These are phyloP conservation scores for Truncatella angustata DNA, from an alignment of 2,329 filamentous ascomycete genomes.

Conservation along the genomic window DNA sequence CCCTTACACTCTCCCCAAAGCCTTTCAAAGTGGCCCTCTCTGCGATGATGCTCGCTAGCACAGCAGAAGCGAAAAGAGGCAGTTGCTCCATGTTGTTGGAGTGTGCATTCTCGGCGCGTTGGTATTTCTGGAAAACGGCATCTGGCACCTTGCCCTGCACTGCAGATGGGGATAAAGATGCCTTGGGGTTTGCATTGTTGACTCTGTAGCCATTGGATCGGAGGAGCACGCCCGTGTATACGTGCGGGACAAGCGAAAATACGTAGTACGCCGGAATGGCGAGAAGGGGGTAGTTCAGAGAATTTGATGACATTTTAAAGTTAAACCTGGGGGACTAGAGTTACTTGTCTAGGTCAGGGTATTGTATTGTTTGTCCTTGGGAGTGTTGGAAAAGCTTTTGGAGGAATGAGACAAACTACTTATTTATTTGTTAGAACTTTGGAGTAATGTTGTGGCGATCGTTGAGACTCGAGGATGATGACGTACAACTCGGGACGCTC, in stretches of 20 bases:
- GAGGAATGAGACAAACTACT: no score
- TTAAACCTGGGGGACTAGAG: no score
- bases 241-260: background rate
- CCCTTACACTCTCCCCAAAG: background rate
- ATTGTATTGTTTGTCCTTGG: no score
- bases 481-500: no score
- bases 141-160: background rate
- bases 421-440: no score
- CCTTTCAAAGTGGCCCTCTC: background rate
- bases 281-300: background rate
- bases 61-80: background rate
- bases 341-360: no score
- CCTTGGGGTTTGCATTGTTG: background rate
- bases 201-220: background rate
- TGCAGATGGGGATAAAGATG: background rate
- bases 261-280: background rate
- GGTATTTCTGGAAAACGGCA: background rate
- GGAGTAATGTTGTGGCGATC: no score
- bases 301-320: background rate
- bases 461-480: no score
- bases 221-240: background rate
- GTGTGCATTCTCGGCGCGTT: background rate
- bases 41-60: background rate
- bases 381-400: no score
- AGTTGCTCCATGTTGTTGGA: background rate